Evolutionary conservation across 75 land plant species (phyloP).

Genomic region (Ceratopteris richardii): DNA sequence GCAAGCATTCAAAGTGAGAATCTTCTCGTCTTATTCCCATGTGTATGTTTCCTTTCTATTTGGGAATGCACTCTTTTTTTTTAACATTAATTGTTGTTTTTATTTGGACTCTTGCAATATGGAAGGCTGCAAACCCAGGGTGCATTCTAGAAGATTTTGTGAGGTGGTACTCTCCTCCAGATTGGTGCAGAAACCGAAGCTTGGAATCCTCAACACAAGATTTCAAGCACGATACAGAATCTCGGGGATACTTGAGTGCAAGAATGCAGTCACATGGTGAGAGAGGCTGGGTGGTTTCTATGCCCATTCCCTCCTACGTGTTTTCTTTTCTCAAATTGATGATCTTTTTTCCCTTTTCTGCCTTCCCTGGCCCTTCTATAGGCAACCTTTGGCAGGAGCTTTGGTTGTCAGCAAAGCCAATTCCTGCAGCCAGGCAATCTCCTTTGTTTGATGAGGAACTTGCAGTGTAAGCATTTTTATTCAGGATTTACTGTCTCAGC

Average conservation of each 20-base stretch:
- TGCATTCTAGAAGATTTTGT: conserved; percentile 94
- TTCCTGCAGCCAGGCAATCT: conserved; percentile 82
- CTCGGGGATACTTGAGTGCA: conserved; percentile 66
- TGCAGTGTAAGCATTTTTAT: conserved; percentile 59
- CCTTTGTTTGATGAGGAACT: conserved; percentile 96
- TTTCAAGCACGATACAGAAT: conserved; percentile 20
- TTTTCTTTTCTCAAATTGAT: neutral
- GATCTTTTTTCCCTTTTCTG: neutral
- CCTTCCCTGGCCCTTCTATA: no score
- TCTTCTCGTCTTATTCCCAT: neutral
- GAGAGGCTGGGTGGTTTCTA: no score
- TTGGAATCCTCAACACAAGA: conserved; percentile 14
- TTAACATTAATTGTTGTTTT: no score
- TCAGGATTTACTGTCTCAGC: neutral
- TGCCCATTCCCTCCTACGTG: no score
- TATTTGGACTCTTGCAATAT: neutral
- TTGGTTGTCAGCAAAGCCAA: conserved; percentile 82
- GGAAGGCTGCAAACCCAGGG: conserved; percentile 97
- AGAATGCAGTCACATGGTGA: conserved; percentile 87
- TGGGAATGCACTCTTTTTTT: no score
- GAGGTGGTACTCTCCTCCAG: conserved; percentile 97
- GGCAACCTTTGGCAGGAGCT: conserved; percentile 97
- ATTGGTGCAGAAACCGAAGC: conserved; percentile 61
- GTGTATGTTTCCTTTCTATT: neutral
- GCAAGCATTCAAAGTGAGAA: conserved; percentile 93